phyloP scores from a whole-genome alignment of 176 grass and related monocot genomes.

The Zoysia japonica region DNA sequence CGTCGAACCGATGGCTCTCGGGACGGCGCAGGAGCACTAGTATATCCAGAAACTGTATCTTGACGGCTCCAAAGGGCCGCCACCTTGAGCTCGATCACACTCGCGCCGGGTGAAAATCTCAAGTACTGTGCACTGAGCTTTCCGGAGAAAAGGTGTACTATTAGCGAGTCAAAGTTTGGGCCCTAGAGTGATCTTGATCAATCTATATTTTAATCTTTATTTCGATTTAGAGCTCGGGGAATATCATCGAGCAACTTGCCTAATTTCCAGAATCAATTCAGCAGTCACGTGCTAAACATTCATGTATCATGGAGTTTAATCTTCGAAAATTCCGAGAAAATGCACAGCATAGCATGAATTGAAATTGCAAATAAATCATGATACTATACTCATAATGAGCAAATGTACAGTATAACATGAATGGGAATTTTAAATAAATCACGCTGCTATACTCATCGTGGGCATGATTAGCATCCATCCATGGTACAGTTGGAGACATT shows the following conservation, averaged over 20 bases:
- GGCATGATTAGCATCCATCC: neutral
- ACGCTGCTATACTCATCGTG: neutral
- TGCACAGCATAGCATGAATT: too few relatives aligned
- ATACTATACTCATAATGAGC: too few relatives aligned
- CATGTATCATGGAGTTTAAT: neutral
- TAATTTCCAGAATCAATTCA: conserved; percentile 1
- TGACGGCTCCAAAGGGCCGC: conserved; percentile 6
- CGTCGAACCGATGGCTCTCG: conserved; percentile 14
- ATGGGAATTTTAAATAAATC: neutral
- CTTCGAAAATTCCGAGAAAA: neutral
- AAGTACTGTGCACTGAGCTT: neutral
- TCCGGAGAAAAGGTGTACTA: too few relatives aligned
- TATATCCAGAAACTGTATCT: neutral
- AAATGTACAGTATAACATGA: too few relatives aligned
- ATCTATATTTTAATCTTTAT: too few relatives aligned
- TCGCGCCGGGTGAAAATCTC: conserved; percentile 24
- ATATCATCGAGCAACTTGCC: neutral
- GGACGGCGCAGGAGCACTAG: neutral
- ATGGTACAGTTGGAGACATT: neutral
- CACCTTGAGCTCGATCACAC: conserved; percentile 19
- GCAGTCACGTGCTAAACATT: neutral
- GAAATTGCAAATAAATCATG: too few relatives aligned
- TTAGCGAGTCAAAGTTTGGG: too few relatives aligned
- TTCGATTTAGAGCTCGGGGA: too few relatives aligned
- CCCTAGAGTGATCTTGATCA: too few relatives aligned